Conservation (phyloP, 1,284 basidiomycete species). For the Porodaedalea pini region DNA sequence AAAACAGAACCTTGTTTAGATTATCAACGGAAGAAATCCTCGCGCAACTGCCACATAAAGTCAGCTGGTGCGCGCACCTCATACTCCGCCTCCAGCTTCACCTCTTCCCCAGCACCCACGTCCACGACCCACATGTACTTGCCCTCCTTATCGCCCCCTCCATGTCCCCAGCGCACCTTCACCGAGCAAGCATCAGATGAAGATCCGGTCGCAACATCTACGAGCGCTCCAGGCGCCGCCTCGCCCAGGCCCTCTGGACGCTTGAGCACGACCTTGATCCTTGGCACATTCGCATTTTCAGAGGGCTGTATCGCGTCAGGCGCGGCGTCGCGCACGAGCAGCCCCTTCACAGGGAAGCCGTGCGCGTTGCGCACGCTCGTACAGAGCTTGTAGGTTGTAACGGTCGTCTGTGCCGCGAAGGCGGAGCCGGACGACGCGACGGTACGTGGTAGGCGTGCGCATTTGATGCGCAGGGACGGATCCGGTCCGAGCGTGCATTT, state of each 20-base stretch:
- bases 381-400: conserved; percentile 41
- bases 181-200: neutral
- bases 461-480: conserved; percentile 44
- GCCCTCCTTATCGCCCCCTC: conserved; percentile 42
- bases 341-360: conserved; percentile 38
- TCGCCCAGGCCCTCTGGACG: conserved; percentile 46
- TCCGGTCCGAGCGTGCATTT: conserved; percentile 54
- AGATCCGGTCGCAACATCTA: conserved; percentile 27
- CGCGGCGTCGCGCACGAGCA: conserved; percentile 48
- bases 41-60: conserved; percentile 25
- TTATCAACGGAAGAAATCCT: neutral
- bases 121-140: conserved; percentile 40
- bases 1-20: neutral
- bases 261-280: conserved; percentile 43
- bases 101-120: conserved; percentile 36
- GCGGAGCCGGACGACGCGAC: conserved; percentile 34
- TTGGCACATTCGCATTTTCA: conserved; percentile 27
- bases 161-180: conserved; percentile 29
- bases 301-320: conserved; percentile 29
- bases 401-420: conserved; percentile 43
- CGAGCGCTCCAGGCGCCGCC: conserved; percentile 39
- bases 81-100: conserved; percentile 45
- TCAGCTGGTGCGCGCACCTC: conserved; percentile 48
- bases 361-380: conserved; percentile 50
- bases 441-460: conserved; percentile 38